These are phyloP conservation scores for Aspergillus transmontanensis DNA, from an alignment of 2,329 filamentous ascomycete genomes.

Conservation along the genomic window DNA sequence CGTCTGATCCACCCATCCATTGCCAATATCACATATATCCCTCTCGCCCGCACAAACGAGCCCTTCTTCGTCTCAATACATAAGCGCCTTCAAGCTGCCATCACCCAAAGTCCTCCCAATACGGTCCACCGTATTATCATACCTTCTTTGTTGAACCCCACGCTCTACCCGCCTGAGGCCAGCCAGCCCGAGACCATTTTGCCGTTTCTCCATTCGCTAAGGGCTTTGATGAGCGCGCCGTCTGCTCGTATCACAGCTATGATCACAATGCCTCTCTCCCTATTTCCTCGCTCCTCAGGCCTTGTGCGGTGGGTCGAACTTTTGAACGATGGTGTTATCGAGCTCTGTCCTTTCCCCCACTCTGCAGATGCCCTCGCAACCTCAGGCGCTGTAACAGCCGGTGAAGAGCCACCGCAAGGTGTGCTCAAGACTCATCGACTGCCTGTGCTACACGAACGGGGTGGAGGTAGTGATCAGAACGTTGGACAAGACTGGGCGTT, in stretches of 20 bases:
- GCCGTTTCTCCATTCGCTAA: slow-evolving; percentile 77
- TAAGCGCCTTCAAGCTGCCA: slow-evolving; percentile 56
- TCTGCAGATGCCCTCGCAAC: slow-evolving; percentile 55
- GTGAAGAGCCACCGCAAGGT: slow-evolving; percentile 80
- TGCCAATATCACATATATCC: slow-evolving; percentile 56
- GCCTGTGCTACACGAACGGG: slow-evolving; percentile 84
- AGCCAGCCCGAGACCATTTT: slow-evolving; percentile 73
- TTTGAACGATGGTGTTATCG: slow-evolving; percentile 80
- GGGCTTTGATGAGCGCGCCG: slow-evolving; percentile 72
- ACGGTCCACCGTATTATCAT: slow-evolving; percentile 79
- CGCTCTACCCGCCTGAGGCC: slow-evolving; percentile 71
- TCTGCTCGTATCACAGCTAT: slow-evolving; percentile 68
- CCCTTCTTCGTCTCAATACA: slow-evolving; percentile 69
- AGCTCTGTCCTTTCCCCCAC: slow-evolving; percentile 75
- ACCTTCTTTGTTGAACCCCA: slow-evolving; percentile 85
- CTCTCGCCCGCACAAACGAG: slow-evolving; percentile 40
- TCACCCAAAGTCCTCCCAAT: slow-evolving; percentile 60
- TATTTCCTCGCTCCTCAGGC: slow-evolving; percentile 75
- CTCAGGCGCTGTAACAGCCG: slow-evolving; percentile 56
- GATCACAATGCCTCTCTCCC: slow-evolving; percentile 74
- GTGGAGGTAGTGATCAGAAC: slow-evolving; percentile 72
- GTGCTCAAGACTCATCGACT: slow-evolving; percentile 81
- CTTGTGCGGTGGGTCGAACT: slow-evolving; percentile 85
- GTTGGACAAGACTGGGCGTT: slow-evolving; percentile 88
- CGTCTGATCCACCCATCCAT: slow-evolving; percentile 61